A percentile compares a stretch with the other conserved stretches of the same genome.
These are phyloP conservation scores for Paraurostyla sp. DNA, from an alignment of 73 alveolate species.

Conservation along the genomic window DNA sequence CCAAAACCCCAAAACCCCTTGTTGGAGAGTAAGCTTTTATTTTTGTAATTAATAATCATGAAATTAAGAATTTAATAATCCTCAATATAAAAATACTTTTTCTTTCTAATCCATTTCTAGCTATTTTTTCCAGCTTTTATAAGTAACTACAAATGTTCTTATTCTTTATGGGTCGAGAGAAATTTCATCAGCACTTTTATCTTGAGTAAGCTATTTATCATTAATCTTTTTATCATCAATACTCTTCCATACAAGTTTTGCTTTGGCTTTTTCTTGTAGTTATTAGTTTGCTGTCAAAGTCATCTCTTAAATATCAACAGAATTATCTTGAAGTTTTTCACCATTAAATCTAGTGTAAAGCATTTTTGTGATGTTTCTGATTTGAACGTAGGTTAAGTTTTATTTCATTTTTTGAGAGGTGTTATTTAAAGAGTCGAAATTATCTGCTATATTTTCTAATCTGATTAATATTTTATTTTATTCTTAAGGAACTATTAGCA, in stretches of 20 bases:
- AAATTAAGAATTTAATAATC: too few species aligned
- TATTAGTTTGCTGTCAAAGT: background rate
- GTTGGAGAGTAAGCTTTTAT: too few species aligned
- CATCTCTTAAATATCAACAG: background rate
- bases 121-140: background rate
- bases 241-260: background rate
- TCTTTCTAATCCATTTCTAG: too few species aligned
- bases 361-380: background rate
- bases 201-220: background rate
- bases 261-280: background rate
- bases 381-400: background rate
- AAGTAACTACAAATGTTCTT: background rate
- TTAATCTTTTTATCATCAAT: background rate
- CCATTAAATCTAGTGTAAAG: background rate
- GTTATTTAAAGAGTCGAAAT: background rate
- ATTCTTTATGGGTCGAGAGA: background rate
- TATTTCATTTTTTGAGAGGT: too few species aligned
- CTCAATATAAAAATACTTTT: too few species aligned
- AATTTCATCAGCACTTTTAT: background rate
- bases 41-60: too few species aligned
- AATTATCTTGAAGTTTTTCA: background rate
- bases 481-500: background rate
- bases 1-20: too few species aligned
- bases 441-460: conserved; percentile 7
- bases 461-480: background rate